Percentiles rank a stretch among this genome's conserved stretches.
These are phyloP conservation scores for Barbatosphaeria neglecta DNA, from an alignment of 495 filamentous ascomycete species.

Conservation along the genomic window DNA sequence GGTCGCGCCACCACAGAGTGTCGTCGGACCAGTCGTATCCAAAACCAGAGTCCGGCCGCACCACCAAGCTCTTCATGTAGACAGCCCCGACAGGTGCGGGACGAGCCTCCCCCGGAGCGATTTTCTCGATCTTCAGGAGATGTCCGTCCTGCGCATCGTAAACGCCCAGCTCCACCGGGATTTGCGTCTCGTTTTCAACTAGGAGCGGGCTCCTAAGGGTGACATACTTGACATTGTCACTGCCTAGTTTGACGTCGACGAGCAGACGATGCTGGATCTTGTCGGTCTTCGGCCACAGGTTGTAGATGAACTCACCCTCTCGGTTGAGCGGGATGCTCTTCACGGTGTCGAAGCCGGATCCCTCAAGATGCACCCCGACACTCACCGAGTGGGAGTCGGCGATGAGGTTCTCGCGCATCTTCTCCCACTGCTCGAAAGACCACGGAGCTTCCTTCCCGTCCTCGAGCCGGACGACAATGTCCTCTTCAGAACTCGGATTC, in stretches of 20 bases:
- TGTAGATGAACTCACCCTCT: slow-evolving; percentile 88
- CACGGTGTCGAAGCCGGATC: slow-evolving; percentile 84
- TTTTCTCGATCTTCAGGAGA: slow-evolving; percentile 94
- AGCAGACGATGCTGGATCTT: slow-evolving; percentile 76
- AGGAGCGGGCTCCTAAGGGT: slow-evolving; percentile 91
- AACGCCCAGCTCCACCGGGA: slow-evolving; percentile 89
- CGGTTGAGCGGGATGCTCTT: slow-evolving; percentile 79
- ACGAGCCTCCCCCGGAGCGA: slow-evolving; percentile 79
- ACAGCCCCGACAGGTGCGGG: slow-evolving; percentile 89
- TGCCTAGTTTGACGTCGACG: slow-evolving; percentile 80
- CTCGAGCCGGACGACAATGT: slow-evolving; percentile 59
- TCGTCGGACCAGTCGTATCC: slow-evolving; percentile 91
- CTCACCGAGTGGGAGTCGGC: slow-evolving; percentile 67
- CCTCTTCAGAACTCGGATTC: slow-evolving; percentile 43
- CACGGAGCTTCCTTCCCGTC: slow-evolving; percentile 90
- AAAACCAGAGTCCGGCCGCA: slow-evolving; percentile 92
- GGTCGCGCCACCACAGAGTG: slow-evolving; percentile 80
- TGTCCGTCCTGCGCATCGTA: slow-evolving; percentile 81
- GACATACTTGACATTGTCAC: slow-evolving; percentile 94
- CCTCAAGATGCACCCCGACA: slow-evolving; percentile 75
- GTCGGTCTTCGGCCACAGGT: slow-evolving; percentile 66
- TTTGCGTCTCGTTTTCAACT: slow-evolving; percentile 95
- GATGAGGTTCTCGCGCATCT: slow-evolving; percentile 81
- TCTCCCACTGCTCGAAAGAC: slow-evolving; percentile 92
- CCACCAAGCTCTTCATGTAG: slow-evolving; percentile 78